These are phyloP conservation scores for Trametes meyenii DNA, from an alignment of 768 basidiomycete species.

Conservation along the genomic window DNA sequence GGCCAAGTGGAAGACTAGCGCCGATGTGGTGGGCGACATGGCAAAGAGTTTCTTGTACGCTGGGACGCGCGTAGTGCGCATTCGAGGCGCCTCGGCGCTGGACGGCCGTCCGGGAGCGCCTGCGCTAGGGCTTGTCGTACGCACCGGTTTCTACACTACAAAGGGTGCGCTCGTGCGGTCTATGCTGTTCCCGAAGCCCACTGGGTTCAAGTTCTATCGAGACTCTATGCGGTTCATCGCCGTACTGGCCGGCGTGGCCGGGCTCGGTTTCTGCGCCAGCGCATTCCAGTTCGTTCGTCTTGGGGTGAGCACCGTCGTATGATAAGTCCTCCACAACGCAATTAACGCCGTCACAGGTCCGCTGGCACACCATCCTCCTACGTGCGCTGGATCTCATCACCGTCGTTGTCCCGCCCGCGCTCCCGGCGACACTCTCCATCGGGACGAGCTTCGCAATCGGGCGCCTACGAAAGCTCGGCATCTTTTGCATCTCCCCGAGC, in stretches of 20 bases:
- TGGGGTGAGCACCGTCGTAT: conserved; percentile 52
- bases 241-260: conserved; percentile 90
- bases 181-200: conserved; percentile 98
- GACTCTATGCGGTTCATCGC: conserved; percentile 90
- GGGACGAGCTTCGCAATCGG: conserved; percentile 94
- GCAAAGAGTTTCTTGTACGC: conserved; percentile 86
- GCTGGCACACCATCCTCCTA: conserved; percentile 87
- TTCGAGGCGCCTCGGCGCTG: conserved; percentile 62
- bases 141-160: conserved; percentile 96
- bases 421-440: conserved; percentile 96
- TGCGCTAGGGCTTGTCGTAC: conserved; percentile 80
- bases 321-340: conserved; percentile 14
- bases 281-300: conserved; percentile 91
- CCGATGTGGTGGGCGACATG: conserved; percentile 60
- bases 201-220: conserved; percentile 98
- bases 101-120: conserved; percentile 58
- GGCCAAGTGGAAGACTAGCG: conserved; percentile 65
- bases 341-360: conserved; percentile 54
- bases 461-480: conserved; percentile 81
- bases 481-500: conserved; percentile 96
- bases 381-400: conserved; percentile 96
- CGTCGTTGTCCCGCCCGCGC: conserved; percentile 94
- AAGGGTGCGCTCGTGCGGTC: conserved; percentile 95
- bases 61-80: conserved; percentile 88
- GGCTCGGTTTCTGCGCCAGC: conserved; percentile 87